phyloP scores from a whole-genome alignment of 2,329 filamentous ascomycete species.

The Trichoderma sp. region DNA sequence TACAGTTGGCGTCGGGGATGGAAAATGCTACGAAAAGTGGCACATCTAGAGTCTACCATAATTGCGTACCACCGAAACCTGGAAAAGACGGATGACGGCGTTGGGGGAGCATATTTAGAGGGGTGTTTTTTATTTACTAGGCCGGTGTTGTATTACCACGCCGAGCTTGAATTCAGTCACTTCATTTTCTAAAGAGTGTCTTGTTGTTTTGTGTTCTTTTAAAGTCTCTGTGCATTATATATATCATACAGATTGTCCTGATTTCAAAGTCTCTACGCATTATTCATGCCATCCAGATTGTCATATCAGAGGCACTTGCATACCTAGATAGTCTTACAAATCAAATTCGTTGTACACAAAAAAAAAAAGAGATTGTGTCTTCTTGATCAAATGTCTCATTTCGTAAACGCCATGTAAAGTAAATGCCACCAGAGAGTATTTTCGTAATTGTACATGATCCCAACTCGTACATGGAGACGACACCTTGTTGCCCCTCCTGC shows the following conservation, averaged over 20 bases:
- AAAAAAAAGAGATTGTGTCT: background rate
- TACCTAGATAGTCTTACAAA: background rate
- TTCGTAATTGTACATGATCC: conserved; percentile 37
- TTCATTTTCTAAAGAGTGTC: background rate
- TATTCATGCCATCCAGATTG: background rate
- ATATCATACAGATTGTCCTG: background rate
- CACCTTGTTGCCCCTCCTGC: background rate
- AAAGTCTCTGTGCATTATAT: background rate
- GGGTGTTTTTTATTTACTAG: background rate
- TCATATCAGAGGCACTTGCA: background rate
- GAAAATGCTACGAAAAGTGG: background rate
- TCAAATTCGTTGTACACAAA: background rate
- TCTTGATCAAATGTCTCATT: background rate
- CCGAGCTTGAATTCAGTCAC: background rate
- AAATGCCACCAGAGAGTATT: conserved; percentile 35
- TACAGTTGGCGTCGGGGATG: conserved; percentile 13
- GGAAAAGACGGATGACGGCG: background rate
- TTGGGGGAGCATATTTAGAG: conserved; percentile 2
- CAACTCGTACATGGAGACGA: conserved; percentile 29
- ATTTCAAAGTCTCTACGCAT: background rate
- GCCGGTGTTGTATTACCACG: background rate
- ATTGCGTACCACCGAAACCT: background rate
- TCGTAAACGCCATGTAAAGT: conserved; percentile 39
- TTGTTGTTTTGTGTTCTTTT: background rate
- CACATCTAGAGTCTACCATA: background rate